Base-by-base conservation (phyloP, 305 asterid species). In the Euphrasia arctica region DNA sequence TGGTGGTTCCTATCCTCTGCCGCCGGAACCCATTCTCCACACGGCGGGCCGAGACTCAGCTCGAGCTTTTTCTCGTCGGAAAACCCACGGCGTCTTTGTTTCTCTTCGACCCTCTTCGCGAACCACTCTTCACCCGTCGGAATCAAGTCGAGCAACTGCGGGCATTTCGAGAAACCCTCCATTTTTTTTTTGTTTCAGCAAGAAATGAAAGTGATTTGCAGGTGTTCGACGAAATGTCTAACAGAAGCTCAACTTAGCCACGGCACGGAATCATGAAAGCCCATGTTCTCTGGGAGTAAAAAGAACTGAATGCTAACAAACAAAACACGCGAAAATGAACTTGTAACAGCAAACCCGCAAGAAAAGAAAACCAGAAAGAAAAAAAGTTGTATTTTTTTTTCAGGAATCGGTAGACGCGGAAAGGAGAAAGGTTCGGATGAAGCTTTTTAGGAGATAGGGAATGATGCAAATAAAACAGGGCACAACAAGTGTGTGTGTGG, bases 41-140 rank as follows among this genome's bases (percentile, higher is more conserved):
- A 86, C 0, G 97, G 97, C 22, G 98, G 98, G 66, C 88, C 94
- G 47, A 89, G 97, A 57, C 88, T 76, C 29, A 92, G 77, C 80
- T 92, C 95, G 8, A 92, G 92, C 76, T 79, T 85, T 65, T 72
- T 80, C 76, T 87, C 97, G 39, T 79, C 95, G 14, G 86, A 68
- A 67, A 63, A 36, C 36, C 73, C 74, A 66, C 71, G 72, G 5
- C 49, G 45, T 39, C 11, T 39, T 9, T 39, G 45, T 4, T 39
- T 9, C 12, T 39, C 58, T 69, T 62, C 80, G 58, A 56, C 80
- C 47, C 74, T 72, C 70, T 72, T 78, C 63, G 64, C 70, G 8
- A 48, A 10, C 84, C 84, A 71, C 28, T 74, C 70, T 60, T 70
- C 58, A 0, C 76, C 74, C 51, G 63, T 76, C 5, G 85, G 74